Base-by-base conservation (phyloP, 768 basidiomycete genomes). In the Tylopilus subfusipes region DNA sequence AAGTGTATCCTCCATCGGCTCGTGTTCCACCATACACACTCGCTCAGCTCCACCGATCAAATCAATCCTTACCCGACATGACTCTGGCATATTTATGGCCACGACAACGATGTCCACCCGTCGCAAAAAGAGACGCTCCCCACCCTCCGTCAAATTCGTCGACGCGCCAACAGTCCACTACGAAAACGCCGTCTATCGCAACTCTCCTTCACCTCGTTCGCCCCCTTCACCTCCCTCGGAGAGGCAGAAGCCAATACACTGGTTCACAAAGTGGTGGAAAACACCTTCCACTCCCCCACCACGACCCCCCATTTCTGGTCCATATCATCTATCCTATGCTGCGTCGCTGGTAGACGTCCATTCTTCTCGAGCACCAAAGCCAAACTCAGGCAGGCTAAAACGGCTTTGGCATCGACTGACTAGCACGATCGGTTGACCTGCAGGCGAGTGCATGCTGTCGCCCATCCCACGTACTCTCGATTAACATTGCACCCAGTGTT, bases 91-190 rank as follows among this genome's bases (percentile, higher is more conserved):
- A 47, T 81, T 80, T 7, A 78, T 72, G 58, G 58, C 63, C 48
- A 68, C 65, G 18, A 68, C 68, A 30, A 64, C 74, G 24, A 59
- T 54, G 38, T 60, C 59, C 24, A 46, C 55, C 13, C 57, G 65
- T 31, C 59, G 69, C 18, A 63, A 57, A 54, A 73, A 63, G 57
- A 72, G 45, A 27, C 72, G 68, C n/a, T 65, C 69, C 8, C 59
- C 72, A 12, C 63, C 72, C 50, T 85, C 83, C 31, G 87, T 89
- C 47, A 89, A 85, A 59, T 89, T 88, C 57, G 82, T 83, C 27
- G 84, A 86, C 53, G 73, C 75, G 50, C 85, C 86, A 16, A 85
- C 78, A 3, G 75, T 86, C 10, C 79, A 85, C 63, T 83, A 84
- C 52, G 56, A 58, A 8, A 36, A 64, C 33, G 54, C 40, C 24